Evolutionary conservation across 495 filamentous ascomycete species (phyloP), one percentile per base, ranked within the genome.

Genomic region (Penicillium daleae): DNA sequence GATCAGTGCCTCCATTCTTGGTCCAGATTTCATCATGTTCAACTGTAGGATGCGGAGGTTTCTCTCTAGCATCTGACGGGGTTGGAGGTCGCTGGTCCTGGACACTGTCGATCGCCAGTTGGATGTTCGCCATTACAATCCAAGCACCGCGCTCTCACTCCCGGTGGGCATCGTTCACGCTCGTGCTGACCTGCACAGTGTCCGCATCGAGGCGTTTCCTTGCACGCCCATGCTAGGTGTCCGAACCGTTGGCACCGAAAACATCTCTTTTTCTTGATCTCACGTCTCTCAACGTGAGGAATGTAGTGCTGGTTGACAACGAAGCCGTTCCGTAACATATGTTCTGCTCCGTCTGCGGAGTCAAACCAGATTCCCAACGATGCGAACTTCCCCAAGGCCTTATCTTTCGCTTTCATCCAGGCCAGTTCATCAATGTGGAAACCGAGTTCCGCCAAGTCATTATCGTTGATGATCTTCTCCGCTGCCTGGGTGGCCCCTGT

Each of bases 181-280:
- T 72, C 53, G 40, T 77, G 63, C 40, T 65, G 52, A 2, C 71
- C 65, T 0, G 40, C 60, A 31, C 59, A 77, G 44, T 77, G 62
- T 22, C 74, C 65, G 35, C 61, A 75, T 55, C 64, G 57, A 7
- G 62, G 57, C 12, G 60, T 60, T 61, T 76, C 70, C 48, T 72
- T 72, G 53, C 69, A 76, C 48, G 64, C 61, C 71, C 68, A 75
- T 10, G 64, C 69, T n/a, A 73, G 48, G 42, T 77, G 66, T 8
- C 72, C 64, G 27, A 77, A 73, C 24, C 51, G 29, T 59, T 75
- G 51, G 60, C 65, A 77, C 6, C 66, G 62, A 37, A 64, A 64
- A 59, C 63, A 77, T 53, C 65, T 50, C 27, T 72, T 72, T 19
- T 56, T 59, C 32, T 75, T 64, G 19, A 71, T 59, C 37, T 66